A percentile compares a stretch with the other conserved stretches of the same genome.
phyloP scores from a whole-genome alignment of 129 eudicot species.

The Glebionis coronaria region DNA sequence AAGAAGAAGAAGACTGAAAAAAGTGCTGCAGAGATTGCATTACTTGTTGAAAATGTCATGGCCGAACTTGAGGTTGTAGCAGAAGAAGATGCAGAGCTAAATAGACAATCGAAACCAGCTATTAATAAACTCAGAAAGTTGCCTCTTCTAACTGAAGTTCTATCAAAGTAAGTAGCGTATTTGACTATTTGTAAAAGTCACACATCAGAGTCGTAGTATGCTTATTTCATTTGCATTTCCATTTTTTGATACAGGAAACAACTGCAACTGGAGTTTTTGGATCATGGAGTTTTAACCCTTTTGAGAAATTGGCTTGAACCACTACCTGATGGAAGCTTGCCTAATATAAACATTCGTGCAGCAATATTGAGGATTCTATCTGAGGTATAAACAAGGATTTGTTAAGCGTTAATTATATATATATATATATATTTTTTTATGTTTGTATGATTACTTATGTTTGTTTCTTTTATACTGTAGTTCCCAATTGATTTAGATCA shows the following conservation, averaged over 20 bases:
- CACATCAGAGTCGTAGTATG: not conserved
- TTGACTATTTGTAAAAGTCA: conserved; percentile 8
- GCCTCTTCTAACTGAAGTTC: conserved; percentile 80
- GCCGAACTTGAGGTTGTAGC: conserved; percentile 92
- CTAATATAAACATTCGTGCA: conserved; percentile 89
- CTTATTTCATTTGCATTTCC: not conserved
- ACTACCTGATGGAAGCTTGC: conserved; percentile 98
- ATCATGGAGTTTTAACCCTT: conserved; percentile 86
- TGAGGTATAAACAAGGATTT: conserved; percentile 51
- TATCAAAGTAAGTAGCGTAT: conserved; percentile 63
- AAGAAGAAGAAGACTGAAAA: conserved; percentile 81
- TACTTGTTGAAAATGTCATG: conserved; percentile 82
- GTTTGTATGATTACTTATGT: conserved; percentile 4
- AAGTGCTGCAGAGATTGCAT: conserved; percentile 89
- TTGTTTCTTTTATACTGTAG: conserved; percentile 39
- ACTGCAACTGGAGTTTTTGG: conserved; percentile 86
- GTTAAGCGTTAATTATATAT: not conserved
- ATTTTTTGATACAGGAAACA: conserved; percentile 65
- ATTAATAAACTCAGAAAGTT: conserved; percentile 85
- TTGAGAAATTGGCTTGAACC: conserved; percentile 97
- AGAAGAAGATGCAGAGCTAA: conserved; percentile 88
- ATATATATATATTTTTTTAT: conserved; percentile 7
- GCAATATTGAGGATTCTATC: conserved; percentile 81
- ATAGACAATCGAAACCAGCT: conserved; percentile 74
- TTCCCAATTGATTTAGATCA: conserved; percentile 85